Percentiles rank a stretch among this genome's conserved stretches.
These are phyloP conservation scores for Ascochyta viciae-villosae DNA, from an alignment of 2,329 filamentous ascomycete species.

Conservation along the genomic window DNA sequence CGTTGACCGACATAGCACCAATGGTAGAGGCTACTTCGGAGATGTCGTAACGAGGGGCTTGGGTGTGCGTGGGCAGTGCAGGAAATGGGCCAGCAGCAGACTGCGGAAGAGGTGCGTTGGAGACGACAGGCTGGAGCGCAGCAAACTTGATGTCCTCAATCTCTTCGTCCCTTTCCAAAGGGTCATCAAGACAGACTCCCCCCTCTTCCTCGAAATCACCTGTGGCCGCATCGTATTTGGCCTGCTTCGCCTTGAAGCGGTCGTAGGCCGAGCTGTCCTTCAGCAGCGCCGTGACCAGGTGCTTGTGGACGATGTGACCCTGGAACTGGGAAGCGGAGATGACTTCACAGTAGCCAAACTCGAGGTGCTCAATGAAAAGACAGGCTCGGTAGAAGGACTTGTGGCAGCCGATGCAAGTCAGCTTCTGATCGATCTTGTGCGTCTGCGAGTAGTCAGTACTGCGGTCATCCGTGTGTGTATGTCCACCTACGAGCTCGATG, in stretches of 20 bases:
- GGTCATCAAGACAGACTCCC: slow-evolving; percentile 28
- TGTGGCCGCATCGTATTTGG: slow-evolving; percentile 34
- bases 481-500: slow-evolving; percentile 55
- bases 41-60: neutral
- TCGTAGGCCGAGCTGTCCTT: slow-evolving; percentile 21
- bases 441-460: slow-evolving; percentile 41
- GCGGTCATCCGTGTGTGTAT: neutral
- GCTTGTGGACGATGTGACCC: slow-evolving; percentile 59
- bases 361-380: slow-evolving; percentile 62
- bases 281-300: slow-evolving; percentile 51
- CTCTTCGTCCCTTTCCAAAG: slow-evolving; percentile 27
- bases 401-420: slow-evolving; percentile 62
- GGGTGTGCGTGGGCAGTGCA: slow-evolving; percentile 25
- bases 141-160: slow-evolving; percentile 27
- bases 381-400: slow-evolving; percentile 57
- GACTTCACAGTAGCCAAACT: slow-evolving; percentile 57
- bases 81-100: slow-evolving; percentile 25
- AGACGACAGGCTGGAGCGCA: slow-evolving; percentile 34
- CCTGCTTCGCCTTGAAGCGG: slow-evolving; percentile 41
- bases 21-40: slow-evolving; percentile 21
- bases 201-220: slow-evolving; percentile 42
- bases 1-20: slow-evolving; percentile 25
- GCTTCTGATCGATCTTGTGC: slow-evolving; percentile 58
- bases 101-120: neutral
- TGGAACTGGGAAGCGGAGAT: slow-evolving; percentile 55